Evolutionary conservation across 345 rosid genomes (phyloP), one percentile per base, ranked within the genome.

Genomic region (Gossypioides kirkii): DNA sequence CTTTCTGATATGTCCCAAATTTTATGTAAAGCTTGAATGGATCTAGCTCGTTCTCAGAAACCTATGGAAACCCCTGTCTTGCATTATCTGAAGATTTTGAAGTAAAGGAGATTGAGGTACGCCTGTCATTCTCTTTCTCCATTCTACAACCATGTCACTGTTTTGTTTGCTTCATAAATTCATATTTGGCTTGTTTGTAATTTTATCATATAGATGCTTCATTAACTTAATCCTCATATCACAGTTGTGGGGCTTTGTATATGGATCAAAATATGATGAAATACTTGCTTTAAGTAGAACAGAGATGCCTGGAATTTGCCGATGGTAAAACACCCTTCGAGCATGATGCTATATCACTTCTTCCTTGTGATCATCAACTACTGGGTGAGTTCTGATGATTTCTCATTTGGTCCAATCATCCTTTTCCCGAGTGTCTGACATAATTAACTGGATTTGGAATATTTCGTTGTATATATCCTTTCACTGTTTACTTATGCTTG

Each of bases 241-340:
- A 80, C 88, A 95, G 99, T 78, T 95, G 61, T 92, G 98, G 98
- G 96, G 98, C 18, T 94, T 94, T 77, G 94, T 92, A 3, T 80
- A 90, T 76, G 89, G 87, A 65, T 85, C 99, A 36, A 89, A 85
- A 79, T 95, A 89, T 1, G 99, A 95, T 62, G 99, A 95, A 80
- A 75, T 91, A 28, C 90, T 90, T 59, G 84, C 97, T 73, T 77
- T 77, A 60, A 88, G 92, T 86, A 83, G 81, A 84, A 86, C 73
- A 10, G 88, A 75, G 73, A 86, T 82, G 70, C 88, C 94, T 10
- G 96, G 99, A 58, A 88, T 92, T 47, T 87, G 89, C 87, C 87
- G 96, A 47, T 95, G 95, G 94, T 88, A 61, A 84, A 67, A 66
- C 10, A 1, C 5, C 22, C 8, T 67, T 14, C 12, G 7, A 55